Conservation (phyloP, 768 basidiomycete species). For the Favolaschia claudopus region DNA sequence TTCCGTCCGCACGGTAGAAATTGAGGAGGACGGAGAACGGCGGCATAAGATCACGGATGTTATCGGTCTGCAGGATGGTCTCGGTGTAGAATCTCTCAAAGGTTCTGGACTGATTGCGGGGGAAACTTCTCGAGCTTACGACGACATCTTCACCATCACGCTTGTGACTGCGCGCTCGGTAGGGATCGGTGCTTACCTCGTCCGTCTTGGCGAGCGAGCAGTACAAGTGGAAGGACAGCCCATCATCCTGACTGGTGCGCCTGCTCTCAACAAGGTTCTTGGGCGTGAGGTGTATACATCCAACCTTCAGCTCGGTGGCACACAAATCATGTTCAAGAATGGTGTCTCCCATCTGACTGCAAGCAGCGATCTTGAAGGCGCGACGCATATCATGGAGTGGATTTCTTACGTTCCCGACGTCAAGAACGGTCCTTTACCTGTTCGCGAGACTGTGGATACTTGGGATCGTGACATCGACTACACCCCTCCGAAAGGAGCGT, state of each 20-base stretch:
- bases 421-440: conserved; percentile 82
- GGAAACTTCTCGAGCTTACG: conserved; percentile 97
- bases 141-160: conserved; percentile 99
- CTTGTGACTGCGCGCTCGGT: conserved; percentile 98
- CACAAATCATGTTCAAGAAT: conserved; percentile 99
- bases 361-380: conserved; percentile 94
- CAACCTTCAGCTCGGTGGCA: conserved; percentile 97
- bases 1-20: conserved; percentile 81
- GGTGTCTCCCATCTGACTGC: conserved; percentile 98
- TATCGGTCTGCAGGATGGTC: conserved; percentile 96
- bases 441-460: conserved; percentile 72
- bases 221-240: conserved; percentile 99
- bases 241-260: conserved; percentile 97
- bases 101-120: conserved; percentile 99
- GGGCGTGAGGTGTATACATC: conserved; percentile 99
- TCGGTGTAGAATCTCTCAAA: conserved; percentile 94
- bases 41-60: conserved; percentile 96
- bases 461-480: conserved; percentile 97
- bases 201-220: conserved; percentile 95
- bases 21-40: conserved; percentile 85
- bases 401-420: conserved; percentile 90
- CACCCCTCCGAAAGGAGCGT: conserved; percentile 89
- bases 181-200: conserved; percentile 98
- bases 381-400: conserved; percentile 94
- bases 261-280: conserved; percentile 97